Evolutionary conservation across 345 rosid species (phyloP), one percentile per base, ranked within the genome.

Genomic region (Eucalyptus globulus): DNA sequence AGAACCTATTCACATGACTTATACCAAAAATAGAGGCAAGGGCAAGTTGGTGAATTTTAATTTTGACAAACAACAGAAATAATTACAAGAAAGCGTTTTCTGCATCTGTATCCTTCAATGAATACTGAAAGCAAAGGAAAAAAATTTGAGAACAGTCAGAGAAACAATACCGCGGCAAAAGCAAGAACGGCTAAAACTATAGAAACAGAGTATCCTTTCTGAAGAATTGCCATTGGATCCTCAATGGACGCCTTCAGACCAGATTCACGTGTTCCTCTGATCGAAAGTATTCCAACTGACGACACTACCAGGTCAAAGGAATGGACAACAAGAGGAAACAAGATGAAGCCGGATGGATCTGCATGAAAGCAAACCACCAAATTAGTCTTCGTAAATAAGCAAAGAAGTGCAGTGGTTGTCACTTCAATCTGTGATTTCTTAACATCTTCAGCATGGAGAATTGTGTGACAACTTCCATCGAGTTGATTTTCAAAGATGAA

Each of bases 261-360:
- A 90, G 98, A 92, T 86, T 94, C 95, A 83, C 99, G 96, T 69
- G 96, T 94, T 89, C 99, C 92, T 92, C 98, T 93, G 88, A 98
- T 98, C 86, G 99, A 98, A 89, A 98, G 90, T 90, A 98, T 95
- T 89, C 99, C 99, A 91, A 95, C 69, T 31, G 99, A 96, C 69
- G 99, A 98, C 90, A 98, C 92, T 92, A 98, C 92, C 91, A 98
- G 95, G 93, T 98, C 99, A 93, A 98, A 98, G 27, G 99, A 98
- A 91, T 98, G 99, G 89, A 98, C 96, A 87, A 98, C 99, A 87
- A 98, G 96, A 89, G 99, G 99, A 93, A 98, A 98, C 90, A 98
- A 93, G 92, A 98, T 97, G 92, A 98, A 98, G 91, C 99, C 99
- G 86, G 99, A 97, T 89, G 99, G 97, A 93, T 96, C 99, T 98